A percentile compares a stretch with the other conserved stretches of the same genome.
Evolutionary conservation across 1,139 yeast species (phyloP).

Genomic region (Kurtzmaniella quercitrusa): DNA sequence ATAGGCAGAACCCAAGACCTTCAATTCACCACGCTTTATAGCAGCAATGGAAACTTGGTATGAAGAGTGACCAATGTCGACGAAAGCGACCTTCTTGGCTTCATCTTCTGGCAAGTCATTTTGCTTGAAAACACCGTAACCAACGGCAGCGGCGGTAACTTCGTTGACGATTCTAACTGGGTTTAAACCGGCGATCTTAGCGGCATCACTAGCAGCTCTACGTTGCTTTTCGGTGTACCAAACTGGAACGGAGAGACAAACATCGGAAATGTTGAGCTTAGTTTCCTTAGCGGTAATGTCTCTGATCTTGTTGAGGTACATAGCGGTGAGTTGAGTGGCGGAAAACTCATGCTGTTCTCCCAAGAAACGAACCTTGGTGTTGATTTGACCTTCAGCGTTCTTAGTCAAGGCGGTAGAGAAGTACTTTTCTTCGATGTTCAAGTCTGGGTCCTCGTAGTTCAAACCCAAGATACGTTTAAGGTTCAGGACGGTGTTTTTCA

Average conservation of each 20-base stretch:
- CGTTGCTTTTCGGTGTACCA: slow-evolving; percentile 98
- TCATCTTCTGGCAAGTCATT: slow-evolving; percentile 91
- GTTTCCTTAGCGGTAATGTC: slow-evolving; percentile 77
- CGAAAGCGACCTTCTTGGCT: slow-evolving; percentile 84
- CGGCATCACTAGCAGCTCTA: slow-evolving; percentile 94
- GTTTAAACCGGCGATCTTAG: slow-evolving; percentile 92
- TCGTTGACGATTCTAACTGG: slow-evolving; percentile 98
- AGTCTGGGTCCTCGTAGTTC: slow-evolving; percentile 70
- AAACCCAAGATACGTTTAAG: slow-evolving; percentile 89
- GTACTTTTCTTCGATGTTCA: slow-evolving; percentile 68
- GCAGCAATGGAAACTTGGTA: slow-evolving; percentile 89
- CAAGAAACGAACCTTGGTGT: slow-evolving; percentile 79
- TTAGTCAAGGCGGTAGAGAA: slow-evolving; percentile 68
- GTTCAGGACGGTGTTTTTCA: slow-evolving; percentile 94
- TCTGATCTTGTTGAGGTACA: slow-evolving; percentile 91
- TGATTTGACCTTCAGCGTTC: slow-evolving; percentile 68
- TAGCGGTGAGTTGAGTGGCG: slow-evolving; percentile 87
- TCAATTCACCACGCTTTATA: slow-evolving; percentile 93
- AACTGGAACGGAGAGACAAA: slow-evolving; percentile 91
- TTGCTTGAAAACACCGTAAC: slow-evolving; percentile 97
- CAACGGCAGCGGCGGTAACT: slow-evolving; percentile 97
- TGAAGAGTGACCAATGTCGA: slow-evolving; percentile 96
- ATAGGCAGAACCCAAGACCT: slow-evolving; percentile 85
- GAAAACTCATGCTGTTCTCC: slow-evolving; percentile 79
- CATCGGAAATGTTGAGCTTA: slow-evolving; percentile 76